Evolutionary conservation across 345 rosid species (phyloP).

Genomic region (Ceriops tagal): DNA sequence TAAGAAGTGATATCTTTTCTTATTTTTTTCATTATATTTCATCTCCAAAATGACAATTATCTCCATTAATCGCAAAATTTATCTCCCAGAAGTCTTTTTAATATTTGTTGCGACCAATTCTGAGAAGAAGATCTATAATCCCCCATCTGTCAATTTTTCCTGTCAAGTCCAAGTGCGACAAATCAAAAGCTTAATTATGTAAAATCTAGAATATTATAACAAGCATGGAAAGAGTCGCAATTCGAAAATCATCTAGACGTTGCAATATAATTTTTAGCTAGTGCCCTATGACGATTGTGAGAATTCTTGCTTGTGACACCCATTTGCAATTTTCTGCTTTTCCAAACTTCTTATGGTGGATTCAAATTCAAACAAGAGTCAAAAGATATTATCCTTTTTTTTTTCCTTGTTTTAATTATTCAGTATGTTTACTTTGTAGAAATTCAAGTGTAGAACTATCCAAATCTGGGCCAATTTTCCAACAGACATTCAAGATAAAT

Average conservation of each 20-base stretch:
- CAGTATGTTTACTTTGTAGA: neutral
- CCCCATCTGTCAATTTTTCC: neutral
- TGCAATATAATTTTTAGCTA: constrained; percentile 9
- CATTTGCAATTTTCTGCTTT: constrained; percentile 17
- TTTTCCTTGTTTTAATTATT: constrained; percentile 27
- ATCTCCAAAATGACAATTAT: neutral
- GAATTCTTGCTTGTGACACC: constrained; percentile 43
- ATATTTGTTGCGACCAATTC: neutral
- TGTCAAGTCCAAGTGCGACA: no score
- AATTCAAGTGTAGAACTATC: constrained; percentile 11
- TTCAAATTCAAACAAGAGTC: neutral
- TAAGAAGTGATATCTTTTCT: neutral
- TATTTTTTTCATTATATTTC: neutral
- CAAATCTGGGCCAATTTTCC: neutral
- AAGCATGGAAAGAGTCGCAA: neutral
- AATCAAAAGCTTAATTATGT: neutral
- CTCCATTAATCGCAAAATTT: neutral
- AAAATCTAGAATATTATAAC: neutral
- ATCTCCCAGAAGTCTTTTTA: constrained; percentile 4
- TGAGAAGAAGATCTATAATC: neutral
- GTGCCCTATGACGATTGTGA: constrained; percentile 40
- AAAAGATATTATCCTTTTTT: constrained; percentile 2
- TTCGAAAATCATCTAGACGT: neutral
- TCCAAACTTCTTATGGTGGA: neutral
- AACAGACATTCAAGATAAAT: neutral